phyloP scores from a whole-genome alignment of 2,329 filamentous ascomycete species.

The Thielaviopsis euricoi region DNA sequence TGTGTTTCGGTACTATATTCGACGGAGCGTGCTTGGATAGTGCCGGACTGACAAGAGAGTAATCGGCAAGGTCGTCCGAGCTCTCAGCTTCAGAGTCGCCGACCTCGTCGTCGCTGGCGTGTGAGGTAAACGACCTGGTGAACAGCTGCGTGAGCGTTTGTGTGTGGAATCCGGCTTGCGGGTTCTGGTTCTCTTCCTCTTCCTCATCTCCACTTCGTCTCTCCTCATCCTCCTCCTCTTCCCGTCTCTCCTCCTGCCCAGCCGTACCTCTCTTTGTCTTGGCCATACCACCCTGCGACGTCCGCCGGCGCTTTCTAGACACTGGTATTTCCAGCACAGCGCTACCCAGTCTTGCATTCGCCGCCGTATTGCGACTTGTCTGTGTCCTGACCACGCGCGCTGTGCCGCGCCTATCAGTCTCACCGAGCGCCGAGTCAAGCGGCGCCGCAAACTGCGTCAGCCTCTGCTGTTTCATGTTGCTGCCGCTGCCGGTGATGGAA shows the following conservation, averaged over 20 bases:
- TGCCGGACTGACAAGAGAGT: background rate
- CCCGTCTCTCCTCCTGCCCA: background rate
- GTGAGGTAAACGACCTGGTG: constrained; percentile 9
- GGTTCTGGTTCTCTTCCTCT: constrained; percentile 19
- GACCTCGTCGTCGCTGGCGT: constrained; percentile 13
- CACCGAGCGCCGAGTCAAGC: too few relatives aligned
- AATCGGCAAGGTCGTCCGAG: constrained; percentile 13
- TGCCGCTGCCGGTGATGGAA: too few relatives aligned
- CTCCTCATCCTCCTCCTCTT: background rate
- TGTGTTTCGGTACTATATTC: too few relatives aligned
- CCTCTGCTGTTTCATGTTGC: constrained; percentile 26
- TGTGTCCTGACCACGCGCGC: background rate
- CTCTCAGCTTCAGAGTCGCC: constrained; percentile 25
- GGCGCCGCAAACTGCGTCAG: constrained; percentile 21
- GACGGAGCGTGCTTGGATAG: background rate
- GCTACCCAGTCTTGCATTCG: background rate
- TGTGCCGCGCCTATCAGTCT: background rate
- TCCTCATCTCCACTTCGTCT: constrained; percentile 5
- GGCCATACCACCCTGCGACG: constrained; percentile 7
- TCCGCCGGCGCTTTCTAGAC: constrained; percentile 16
- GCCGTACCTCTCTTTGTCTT: constrained; percentile 10
- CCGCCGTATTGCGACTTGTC: background rate
- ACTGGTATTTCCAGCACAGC: background rate
- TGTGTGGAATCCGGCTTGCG: constrained; percentile 21
- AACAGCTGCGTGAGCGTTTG: constrained; percentile 27